Percentiles rank a stretch among this genome's conserved stretches.
These are phyloP conservation scores for Otatea glauca DNA, from an alignment of 176 grass and related monocot genomes.

Conservation along the genomic window DNA sequence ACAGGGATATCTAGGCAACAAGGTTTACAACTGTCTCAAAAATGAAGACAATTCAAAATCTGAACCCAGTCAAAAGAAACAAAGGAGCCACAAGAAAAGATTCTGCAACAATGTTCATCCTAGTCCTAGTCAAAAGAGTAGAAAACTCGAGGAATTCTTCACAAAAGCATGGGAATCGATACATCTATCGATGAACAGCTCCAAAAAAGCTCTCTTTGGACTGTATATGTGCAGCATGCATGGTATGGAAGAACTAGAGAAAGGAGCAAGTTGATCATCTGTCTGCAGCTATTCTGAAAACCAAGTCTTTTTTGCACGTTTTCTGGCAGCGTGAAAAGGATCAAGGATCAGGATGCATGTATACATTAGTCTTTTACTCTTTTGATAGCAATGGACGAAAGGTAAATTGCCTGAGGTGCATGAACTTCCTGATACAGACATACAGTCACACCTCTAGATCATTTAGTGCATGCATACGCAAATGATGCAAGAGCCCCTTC, in stretches of 20 bases:
- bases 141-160: constrained; percentile 43
- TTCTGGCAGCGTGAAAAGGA: neutral
- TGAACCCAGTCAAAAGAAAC: constrained; percentile 38
- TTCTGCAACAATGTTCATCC: constrained; percentile 12
- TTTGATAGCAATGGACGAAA: constrained; percentile 14
- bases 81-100: constrained; percentile 34
- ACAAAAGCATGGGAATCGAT: neutral
- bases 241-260: neutral
- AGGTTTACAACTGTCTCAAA: constrained; percentile 43
- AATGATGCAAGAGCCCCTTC: neutral
- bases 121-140: constrained; percentile 34
- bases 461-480: neutral
- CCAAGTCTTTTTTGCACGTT: neutral
- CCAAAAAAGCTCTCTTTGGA: neutral
- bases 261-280: neutral
- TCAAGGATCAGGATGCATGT: neutral
- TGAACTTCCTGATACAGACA: constrained; percentile 1
- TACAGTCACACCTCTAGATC: neutral
- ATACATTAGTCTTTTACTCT: neutral
- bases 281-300: neutral
- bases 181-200: constrained; percentile 15
- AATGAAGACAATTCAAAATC: constrained; percentile 51
- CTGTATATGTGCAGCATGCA: neutral
- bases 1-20: constrained; percentile 28
- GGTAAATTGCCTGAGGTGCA: neutral